Evolutionary conservation across 2,329 filamentous ascomycete genomes (phyloP), one percentile per base, ranked within the genome.

Genomic region (Arthrobotrys musiformis): DNA sequence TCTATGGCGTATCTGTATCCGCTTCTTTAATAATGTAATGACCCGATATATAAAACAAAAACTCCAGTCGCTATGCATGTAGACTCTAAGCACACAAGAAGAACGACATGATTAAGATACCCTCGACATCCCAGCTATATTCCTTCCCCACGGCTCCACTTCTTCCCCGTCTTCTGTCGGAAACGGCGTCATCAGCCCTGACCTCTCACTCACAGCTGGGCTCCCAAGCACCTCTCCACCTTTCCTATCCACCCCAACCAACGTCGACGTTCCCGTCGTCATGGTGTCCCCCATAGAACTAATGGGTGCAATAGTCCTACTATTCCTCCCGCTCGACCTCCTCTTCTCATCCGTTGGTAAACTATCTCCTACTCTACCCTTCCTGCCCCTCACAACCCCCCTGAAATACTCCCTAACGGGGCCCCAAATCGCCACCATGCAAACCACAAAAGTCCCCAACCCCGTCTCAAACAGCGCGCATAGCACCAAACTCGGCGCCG

Each of bases 401-500:
- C 33, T 56, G 4, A 60, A 28, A 28, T 60, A 76, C 30, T 76
- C 63, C 64, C 63, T 58, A 40, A 76, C 63, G 1, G 72, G 72
- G 0, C 72, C 72, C 72, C 72, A 76, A 46, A 76, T 64, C 19
- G 72, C 72, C 42, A 76, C 72, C 56, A 76, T 15, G 9, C 63
- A 76, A 15, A 70, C 56, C 33, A 76, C 72, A 69, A 76, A 76
- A 8, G 63, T 69, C 26, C 63, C 72, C 26, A 76, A 35, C 2
- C 72, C 64, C 9, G 63, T 76, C n/a, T 76, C 72, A 42, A 69
- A 62, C 37, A 69, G 40, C 15, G 72, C 72, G 28, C 72, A 76
- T n/a, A 76, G 72, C 28, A 64, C 58, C 58, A 76, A 76, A 61
- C 40, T 76, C 46, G 72, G 72, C 15, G 72, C 72, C 8, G 63